Percentiles rank a stretch among this genome's conserved stretches.
These are phyloP conservation scores for Eucalyptus lansdowneana DNA, from an alignment of 345 rosid species.

Conservation along the genomic window DNA sequence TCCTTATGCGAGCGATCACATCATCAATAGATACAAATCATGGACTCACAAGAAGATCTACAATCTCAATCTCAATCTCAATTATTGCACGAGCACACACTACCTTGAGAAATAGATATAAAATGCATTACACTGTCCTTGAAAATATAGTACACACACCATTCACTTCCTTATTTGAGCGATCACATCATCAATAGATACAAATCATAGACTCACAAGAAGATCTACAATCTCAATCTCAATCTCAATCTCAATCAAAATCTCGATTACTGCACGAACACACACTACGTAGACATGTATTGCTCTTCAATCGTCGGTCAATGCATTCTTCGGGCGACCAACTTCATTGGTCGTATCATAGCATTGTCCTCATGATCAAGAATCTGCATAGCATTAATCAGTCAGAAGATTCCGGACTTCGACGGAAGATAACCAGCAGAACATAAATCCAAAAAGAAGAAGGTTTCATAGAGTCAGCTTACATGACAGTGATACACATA, in stretches of 20 bases:
- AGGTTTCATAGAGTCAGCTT: constrained; percentile 1
- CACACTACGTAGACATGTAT: neutral
- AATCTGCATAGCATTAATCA: constrained; percentile 22
- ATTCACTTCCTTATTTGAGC: neutral
- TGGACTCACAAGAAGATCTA: neutral
- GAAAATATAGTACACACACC: neutral
- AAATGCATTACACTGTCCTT: neutral
- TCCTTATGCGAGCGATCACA: neutral
- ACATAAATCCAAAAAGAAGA: neutral
- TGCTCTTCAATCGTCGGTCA: neutral
- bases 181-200: neutral
- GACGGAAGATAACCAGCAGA: neutral
- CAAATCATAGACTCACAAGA: neutral
- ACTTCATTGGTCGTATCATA: constrained; percentile 71
- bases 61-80: neutral
- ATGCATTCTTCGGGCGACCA: neutral
- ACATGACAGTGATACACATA: constrained; percentile 91
- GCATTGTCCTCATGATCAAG: constrained; percentile 85
- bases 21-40: neutral
- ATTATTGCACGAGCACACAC: neutral
- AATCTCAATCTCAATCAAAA: neutral
- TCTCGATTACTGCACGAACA: neutral
- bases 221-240: neutral
- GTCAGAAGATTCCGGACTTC: neutral
- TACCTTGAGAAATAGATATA: neutral